Percentiles rank a stretch among this genome's conserved stretches.
Conservation (phyloP, 441 rosid genomes). For the Brassica hybrid region DNA sequence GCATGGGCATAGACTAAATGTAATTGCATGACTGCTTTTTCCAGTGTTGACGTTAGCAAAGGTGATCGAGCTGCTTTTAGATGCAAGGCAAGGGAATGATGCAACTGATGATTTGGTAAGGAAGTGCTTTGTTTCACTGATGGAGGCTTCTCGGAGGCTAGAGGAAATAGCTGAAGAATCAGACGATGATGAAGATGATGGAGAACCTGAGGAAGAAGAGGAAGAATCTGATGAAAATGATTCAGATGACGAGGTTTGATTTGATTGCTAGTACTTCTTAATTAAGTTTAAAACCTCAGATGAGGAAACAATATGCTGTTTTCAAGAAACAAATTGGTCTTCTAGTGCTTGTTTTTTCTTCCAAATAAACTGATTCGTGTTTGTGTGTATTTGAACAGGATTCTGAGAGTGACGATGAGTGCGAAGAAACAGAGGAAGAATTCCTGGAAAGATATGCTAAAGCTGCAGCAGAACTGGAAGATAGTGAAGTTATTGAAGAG, state of each 20-base stretch:
- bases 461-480: conserved; percentile 71
- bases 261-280: conserved; percentile 18
- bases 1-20: conserved; percentile 15
- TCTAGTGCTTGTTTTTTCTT: conserved; percentile 2
- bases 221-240: conserved; percentile 54
- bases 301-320: background rate
- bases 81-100: conserved; percentile 46
- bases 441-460: conserved; percentile 86
- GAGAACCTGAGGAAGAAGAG: conserved; percentile 54
- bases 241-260: conserved; percentile 60
- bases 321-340: conserved; percentile 21
- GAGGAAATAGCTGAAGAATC: conserved; percentile 64
- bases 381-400: conserved; percentile 53
- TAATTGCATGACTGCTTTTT: conserved; percentile 18
- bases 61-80: conserved; percentile 66
- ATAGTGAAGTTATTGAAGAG: conserved; percentile 58
- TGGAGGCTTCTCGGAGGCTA: conserved; percentile 60
- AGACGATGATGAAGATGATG: conserved; percentile 60
- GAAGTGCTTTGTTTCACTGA: conserved; percentile 63
- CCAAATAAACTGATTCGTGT: conserved; percentile 9
- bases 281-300: background rate
- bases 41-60: conserved; percentile 71
- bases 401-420: conserved; percentile 67
- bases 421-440: conserved; percentile 87
- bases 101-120: conserved; percentile 47